Base-by-base conservation (phyloP, 495 filamentous ascomycete species). In the Delitschia confertaspora region DNA sequence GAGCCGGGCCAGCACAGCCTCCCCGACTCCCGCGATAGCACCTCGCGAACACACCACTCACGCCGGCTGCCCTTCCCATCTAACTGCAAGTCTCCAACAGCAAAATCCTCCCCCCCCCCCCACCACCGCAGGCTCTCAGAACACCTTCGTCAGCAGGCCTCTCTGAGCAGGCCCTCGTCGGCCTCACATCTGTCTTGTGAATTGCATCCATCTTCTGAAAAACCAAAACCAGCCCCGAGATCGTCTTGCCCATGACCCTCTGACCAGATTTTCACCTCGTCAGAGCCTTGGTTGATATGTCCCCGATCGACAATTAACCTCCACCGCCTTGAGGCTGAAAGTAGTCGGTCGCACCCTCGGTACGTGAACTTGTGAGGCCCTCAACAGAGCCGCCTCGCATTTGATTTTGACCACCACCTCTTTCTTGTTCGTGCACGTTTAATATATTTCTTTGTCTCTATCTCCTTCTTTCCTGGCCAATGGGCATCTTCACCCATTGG, bases 311-410 rank as follows among this genome's bases (percentile, higher is more conserved):
- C 51, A 47, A 17, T 26, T 38, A 21, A 33, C 39, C 51, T 45
- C 39, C 51, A 49, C 50, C 50, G 42, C 42, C 42, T 47, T 50
- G 46, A 55, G 46, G 51, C 46, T 55, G 41, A 55, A 50, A 41
- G 16, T 41, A n/a, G 26, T 17, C 21, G 38, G 40, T 50, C 32
- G 51, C 40, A 50, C 46, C 36, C 34, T 37, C 33, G 45, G 51
- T 55, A 55, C 38, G 51, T 50, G 27, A 30, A 20, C 36, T 33
- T 11, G 2, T 11, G 4, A 35, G 18, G 33, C 33, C 18, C 49
- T n/a, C 19, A 26, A 33, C 46, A 43, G 46, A 55, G 51, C 51
- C 51, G 47, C 51, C 18, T 42, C 18, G 11, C 18, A 16, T 31
- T 31, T 31, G 19, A 11, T 19, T 11, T 6, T 8, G 33, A 10